Percentiles rank a stretch among this genome's conserved stretches.
These are phyloP conservation scores for Claviceps quebecensis DNA, from an alignment of 2,329 filamentous ascomycete species.

Conservation along the genomic window DNA sequence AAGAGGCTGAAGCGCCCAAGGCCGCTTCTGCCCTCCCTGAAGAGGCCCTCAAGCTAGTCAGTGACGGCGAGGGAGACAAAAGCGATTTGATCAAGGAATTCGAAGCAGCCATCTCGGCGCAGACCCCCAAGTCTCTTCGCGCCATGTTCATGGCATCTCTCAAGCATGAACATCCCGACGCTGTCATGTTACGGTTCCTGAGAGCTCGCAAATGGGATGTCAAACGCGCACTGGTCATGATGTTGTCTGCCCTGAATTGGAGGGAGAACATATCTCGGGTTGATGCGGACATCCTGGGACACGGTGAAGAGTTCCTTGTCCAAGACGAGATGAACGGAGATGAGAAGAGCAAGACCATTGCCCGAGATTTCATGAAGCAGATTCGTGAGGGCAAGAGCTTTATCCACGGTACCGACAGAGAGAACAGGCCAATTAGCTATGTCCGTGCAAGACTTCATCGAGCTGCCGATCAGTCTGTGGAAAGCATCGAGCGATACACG, in stretches of 20 bases:
- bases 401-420: slow-evolving; percentile 22
- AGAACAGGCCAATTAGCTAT: slow-evolving; percentile 22
- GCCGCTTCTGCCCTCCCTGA: slow-evolving; percentile 1
- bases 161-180: slow-evolving; percentile 22
- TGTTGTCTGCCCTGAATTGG: slow-evolving; percentile 24
- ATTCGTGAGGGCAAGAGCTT: slow-evolving; percentile 24
- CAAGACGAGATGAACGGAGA: slow-evolving; percentile 15
- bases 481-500: slow-evolving; percentile 23
- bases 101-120: slow-evolving; percentile 2
- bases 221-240: slow-evolving; percentile 23
- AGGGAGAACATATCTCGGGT: slow-evolving; percentile 18
- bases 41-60: slow-evolving; percentile 5
- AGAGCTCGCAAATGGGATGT: slow-evolving; percentile 27
- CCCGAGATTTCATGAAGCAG: slow-evolving; percentile 20
- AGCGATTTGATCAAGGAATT: slow-evolving; percentile 6
- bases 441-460: slow-evolving; percentile 21
- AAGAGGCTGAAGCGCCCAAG: not conserved
- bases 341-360: slow-evolving; percentile 3
- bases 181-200: slow-evolving; percentile 24
- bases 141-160: slow-evolving; percentile 9
- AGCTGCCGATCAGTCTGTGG: slow-evolving; percentile 17
- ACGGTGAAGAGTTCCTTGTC: slow-evolving; percentile 20
- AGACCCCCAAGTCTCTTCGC: slow-evolving; percentile 2
- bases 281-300: slow-evolving; percentile 17
- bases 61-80: slow-evolving; percentile 4